These are phyloP conservation scores for Acer negundo DNA, from an alignment of 345 rosid species.

Conservation along the genomic window DNA sequence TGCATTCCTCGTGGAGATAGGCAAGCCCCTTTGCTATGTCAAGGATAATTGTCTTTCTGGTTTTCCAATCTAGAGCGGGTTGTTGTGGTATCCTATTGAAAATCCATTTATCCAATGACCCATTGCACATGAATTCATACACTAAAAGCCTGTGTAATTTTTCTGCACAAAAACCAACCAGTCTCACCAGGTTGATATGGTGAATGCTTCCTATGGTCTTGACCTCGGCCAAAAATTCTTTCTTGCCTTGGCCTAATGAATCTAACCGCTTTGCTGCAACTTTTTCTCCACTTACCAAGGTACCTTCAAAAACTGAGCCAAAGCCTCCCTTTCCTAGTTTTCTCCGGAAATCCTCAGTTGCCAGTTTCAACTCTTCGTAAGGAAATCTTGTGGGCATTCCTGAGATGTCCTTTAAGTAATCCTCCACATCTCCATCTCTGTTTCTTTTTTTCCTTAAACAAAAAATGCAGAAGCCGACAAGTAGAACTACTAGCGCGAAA, in stretches of 20 bases:
- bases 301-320: background rate
- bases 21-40: slow-evolving; percentile 2
- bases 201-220: background rate
- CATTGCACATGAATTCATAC: background rate
- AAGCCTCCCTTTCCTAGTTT: background rate
- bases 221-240: background rate
- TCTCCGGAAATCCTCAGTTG: background rate
- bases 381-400: background rate
- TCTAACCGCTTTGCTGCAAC: no score
- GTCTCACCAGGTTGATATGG: slow-evolving; percentile 2
- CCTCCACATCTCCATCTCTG: background rate
- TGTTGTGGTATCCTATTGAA: background rate
- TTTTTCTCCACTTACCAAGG: background rate
- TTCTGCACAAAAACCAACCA: background rate
- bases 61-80: background rate
- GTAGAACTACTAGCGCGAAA: background rate
- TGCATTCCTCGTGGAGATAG: background rate
- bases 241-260: background rate
- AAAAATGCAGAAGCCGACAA: background rate
- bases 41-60: background rate
- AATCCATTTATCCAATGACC: background rate
- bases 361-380: background rate
- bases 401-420: background rate
- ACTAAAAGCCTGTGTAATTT: background rate
- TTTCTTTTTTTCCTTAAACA: background rate